These are phyloP conservation scores for Nakazawaea populi DNA, from an alignment of 805 yeast species.

Conservation along the genomic window DNA sequence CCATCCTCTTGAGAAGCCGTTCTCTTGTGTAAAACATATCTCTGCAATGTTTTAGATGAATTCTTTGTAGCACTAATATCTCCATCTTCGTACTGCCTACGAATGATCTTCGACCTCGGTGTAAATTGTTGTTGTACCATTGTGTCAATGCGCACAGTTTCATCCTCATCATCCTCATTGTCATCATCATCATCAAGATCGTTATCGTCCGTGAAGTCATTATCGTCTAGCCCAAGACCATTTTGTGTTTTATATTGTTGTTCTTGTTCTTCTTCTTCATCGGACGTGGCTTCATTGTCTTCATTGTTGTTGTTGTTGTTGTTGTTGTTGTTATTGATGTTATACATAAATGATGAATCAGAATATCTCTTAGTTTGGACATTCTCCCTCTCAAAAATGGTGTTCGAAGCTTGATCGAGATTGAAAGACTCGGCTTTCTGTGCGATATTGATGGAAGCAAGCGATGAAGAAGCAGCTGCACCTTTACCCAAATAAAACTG, in stretches of 20 bases:
- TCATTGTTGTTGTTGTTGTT: neutral
- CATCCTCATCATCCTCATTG: constrained; percentile 7
- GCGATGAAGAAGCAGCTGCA: constrained; percentile 26
- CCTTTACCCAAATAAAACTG: constrained; percentile 66
- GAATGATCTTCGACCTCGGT: constrained; percentile 7
- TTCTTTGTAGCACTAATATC: neutral
- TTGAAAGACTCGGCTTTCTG: too few species aligned
- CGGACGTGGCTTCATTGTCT: neutral
- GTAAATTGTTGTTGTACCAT: neutral
- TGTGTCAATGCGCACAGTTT: constrained; percentile 5
- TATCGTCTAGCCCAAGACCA: neutral
- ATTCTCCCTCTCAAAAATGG: neutral
- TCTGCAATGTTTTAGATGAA: constrained; percentile 1
- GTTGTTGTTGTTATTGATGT: neutral
- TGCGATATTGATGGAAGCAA: neutral
- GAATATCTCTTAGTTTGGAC: neutral
- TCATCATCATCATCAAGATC: constrained; percentile 5
- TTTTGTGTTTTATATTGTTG: neutral
- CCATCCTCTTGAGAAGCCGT: constrained; percentile 12
- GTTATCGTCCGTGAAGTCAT: constrained; percentile 6
- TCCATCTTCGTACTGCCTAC: constrained; percentile 1
- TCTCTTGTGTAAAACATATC: constrained; percentile 3
- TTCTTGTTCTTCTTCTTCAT: neutral
- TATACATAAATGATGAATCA: neutral
- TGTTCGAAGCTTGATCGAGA: neutral